phyloP scores from a whole-genome alignment of 1,139 yeast genomes.

The Geotrichum aggregatum region DNA sequence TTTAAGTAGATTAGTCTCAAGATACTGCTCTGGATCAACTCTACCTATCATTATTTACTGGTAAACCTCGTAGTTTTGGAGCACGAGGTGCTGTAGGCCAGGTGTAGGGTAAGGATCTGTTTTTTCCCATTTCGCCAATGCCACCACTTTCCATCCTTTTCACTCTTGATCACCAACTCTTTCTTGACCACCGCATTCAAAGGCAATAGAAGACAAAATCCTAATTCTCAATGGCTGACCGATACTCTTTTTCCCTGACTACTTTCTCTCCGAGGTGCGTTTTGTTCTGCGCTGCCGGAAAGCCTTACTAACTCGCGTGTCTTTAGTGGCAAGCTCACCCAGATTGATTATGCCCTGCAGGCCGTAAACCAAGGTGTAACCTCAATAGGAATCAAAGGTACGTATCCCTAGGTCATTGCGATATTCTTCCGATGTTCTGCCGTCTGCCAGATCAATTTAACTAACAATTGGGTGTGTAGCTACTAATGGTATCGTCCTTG shows the following conservation, averaged over 20 bases:
- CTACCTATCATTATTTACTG: too few relatives aligned
- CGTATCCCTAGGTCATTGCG: conserved; percentile 13
- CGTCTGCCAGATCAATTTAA: not conserved
- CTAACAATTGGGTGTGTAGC: conserved; percentile 40
- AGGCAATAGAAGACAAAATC: too few relatives aligned
- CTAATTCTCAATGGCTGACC: conserved; percentile 81
- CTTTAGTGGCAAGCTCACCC: conserved; percentile 86
- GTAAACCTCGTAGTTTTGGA: too few relatives aligned
- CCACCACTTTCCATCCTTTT: not conserved
- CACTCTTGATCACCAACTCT: not conserved
- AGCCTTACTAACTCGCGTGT: too few relatives aligned
- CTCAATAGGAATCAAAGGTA: conserved; percentile 81
- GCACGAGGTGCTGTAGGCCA: not conserved
- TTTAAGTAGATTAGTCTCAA: too few relatives aligned
- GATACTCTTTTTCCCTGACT: conserved; percentile 94
- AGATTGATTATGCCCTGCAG: conserved; percentile 94
- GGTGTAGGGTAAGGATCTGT: not conserved
- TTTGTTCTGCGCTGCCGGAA: not conserved
- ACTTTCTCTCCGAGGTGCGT: conserved; percentile 93
- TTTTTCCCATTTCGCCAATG: conserved; percentile 1
- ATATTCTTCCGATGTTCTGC: not conserved
- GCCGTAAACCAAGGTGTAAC: conserved; percentile 98
- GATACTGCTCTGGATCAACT: too few relatives aligned
- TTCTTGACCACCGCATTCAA: too few relatives aligned
- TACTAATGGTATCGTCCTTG: conserved; percentile 92